Conservation (phyloP, 371 early-diverging fungal species). For the Mucor irregularis region DNA sequence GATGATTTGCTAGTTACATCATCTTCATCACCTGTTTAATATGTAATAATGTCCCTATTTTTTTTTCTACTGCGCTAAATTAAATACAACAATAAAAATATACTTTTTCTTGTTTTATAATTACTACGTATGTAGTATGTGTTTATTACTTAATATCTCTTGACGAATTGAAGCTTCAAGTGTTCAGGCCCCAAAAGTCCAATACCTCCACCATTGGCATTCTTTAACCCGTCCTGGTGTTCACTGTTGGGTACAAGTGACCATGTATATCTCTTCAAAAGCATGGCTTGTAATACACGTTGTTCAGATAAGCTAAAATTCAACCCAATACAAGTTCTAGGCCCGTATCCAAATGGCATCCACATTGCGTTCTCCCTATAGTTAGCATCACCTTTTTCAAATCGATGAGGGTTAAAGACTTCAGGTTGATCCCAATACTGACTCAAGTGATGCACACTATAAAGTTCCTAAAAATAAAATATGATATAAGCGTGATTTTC, state of each 20-base stretch:
- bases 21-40: too few relatives aligned
- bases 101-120: too few relatives aligned
- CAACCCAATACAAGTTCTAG: slow-evolving; percentile 40
- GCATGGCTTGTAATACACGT: slow-evolving; percentile 41
- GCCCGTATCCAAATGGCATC: slow-evolving; percentile 42
- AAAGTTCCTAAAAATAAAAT: slow-evolving; percentile 20
- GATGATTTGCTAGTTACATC: too few relatives aligned
- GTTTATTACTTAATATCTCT: slow-evolving; percentile 16
- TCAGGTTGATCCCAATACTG: slow-evolving; percentile 31
- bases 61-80: too few relatives aligned
- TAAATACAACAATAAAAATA: too few relatives aligned
- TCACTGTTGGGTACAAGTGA: slow-evolving; percentile 26
- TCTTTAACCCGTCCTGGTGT: slow-evolving; percentile 26
- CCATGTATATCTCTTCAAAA: slow-evolving; percentile 28
- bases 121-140: too few relatives aligned
- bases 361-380: slow-evolving; percentile 15
- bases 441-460: slow-evolving; percentile 22
- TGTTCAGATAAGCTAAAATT: slow-evolving; percentile 51
- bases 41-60: too few relatives aligned
- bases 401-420: slow-evolving; percentile 34
- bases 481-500: neutral
- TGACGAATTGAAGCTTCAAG: slow-evolving; percentile 19
- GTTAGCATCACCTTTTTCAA: slow-evolving; percentile 4
- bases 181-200: slow-evolving; percentile 31
- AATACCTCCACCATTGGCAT: slow-evolving; percentile 24